These are phyloP conservation scores for Ceriops zippeliana DNA, from an alignment of 345 rosid species.

Conservation along the genomic window DNA sequence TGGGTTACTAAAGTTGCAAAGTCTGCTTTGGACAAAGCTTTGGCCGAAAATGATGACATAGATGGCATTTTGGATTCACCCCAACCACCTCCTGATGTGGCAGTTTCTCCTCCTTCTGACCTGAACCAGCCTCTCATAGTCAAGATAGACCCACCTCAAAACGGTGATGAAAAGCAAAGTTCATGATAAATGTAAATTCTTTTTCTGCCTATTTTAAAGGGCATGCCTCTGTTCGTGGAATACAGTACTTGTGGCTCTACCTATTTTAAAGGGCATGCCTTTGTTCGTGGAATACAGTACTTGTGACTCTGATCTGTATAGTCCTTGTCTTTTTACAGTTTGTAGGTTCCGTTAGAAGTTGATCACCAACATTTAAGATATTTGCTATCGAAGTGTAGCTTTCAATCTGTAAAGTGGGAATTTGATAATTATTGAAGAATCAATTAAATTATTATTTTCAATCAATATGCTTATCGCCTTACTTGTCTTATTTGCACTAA, in stretches of 20 bases:
- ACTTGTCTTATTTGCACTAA: no score
- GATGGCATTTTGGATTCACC: slow-evolving; percentile 39
- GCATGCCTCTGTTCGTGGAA: slow-evolving; percentile 9
- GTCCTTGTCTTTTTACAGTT: slow-evolving; percentile 10
- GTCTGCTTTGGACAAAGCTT: slow-evolving; percentile 77
- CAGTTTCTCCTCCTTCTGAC: slow-evolving; percentile 36
- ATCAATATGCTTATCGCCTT: no score
- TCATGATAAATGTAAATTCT: slow-evolving; percentile 39
- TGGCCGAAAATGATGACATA: slow-evolving; percentile 76
- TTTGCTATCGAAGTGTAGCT: not conserved
- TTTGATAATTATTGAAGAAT: not conserved
- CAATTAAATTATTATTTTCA: not conserved
- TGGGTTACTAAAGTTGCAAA: slow-evolving; percentile 79
- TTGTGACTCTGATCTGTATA: slow-evolving; percentile 30
- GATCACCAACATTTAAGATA: slow-evolving; percentile 15
- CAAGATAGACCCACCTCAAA: slow-evolving; percentile 58
- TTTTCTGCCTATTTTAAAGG: slow-evolving; percentile 7
- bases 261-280: slow-evolving; percentile 5
- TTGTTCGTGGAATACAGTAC: not conserved
- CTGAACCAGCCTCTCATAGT: slow-evolving; percentile 69
- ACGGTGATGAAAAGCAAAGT: slow-evolving; percentile 38
- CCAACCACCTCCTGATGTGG: slow-evolving; percentile 40
- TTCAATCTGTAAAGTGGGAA: not conserved
- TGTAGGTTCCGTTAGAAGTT: slow-evolving; percentile 18
- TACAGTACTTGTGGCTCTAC: not conserved